Evolutionary conservation across 352 stramenopile genomes (phyloP).

Genomic region (Phytopythium boreale): DNA sequence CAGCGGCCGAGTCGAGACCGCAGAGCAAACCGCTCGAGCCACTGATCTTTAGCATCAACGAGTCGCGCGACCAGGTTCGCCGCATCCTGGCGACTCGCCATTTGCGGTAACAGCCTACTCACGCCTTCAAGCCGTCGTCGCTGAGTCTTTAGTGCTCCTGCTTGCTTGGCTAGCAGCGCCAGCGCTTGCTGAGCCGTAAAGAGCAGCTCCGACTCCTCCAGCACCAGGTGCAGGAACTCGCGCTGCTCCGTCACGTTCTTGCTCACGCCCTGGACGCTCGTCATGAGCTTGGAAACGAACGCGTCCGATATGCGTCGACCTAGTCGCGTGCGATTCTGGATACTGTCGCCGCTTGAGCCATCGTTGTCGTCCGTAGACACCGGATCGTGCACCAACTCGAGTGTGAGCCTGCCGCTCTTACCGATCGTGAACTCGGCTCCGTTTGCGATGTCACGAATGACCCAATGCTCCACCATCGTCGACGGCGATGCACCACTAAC

Average conservation of each 20-base stretch:
- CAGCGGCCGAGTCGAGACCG: conserved; percentile 47
- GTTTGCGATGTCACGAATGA: conserved; percentile 13
- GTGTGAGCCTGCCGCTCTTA: conserved; percentile 22
- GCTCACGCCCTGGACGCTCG: conserved; percentile 41
- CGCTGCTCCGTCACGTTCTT: conserved; percentile 43
- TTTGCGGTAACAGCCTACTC: conserved; percentile 51
- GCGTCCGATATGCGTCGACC: conserved; percentile 24
- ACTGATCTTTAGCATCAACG: conserved; percentile 38
- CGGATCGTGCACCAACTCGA: conserved; percentile 29
- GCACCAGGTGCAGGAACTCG: conserved; percentile 53
- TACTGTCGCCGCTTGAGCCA: not conserved
- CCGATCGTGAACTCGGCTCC: conserved; percentile 44
- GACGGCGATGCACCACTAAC: not conserved
- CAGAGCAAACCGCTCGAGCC: conserved; percentile 56
- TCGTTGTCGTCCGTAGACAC: not conserved
- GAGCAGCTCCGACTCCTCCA: conserved; percentile 57
- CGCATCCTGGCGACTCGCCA: conserved; percentile 60
- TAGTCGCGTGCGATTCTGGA: not conserved
- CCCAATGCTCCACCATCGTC: conserved; percentile 10
- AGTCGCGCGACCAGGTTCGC: conserved; percentile 34
- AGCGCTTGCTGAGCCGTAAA: conserved; percentile 70
- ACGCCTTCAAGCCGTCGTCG: conserved; percentile 29
- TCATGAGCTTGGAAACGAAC: conserved; percentile 37
- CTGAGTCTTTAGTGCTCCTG: conserved; percentile 27
- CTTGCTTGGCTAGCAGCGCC: conserved; percentile 46